Conservation (phyloP, 805 yeast genomes). For the Nakazawaea populi region DNA sequence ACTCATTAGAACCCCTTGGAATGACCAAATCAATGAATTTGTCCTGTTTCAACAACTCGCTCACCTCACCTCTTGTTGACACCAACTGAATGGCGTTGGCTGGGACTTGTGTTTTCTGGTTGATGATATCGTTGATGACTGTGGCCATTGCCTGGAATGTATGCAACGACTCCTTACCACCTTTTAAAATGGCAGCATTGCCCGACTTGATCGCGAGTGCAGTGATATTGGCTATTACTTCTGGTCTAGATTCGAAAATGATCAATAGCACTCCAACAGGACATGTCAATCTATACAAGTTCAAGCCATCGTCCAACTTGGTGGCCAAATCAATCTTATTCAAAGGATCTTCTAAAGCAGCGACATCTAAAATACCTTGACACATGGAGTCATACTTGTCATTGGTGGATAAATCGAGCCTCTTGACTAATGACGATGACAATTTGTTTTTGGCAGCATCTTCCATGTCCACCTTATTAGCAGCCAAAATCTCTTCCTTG, state of each 20-base stretch:
- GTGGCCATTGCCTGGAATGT: slow-evolving; percentile 80
- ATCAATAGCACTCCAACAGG: slow-evolving; percentile 93
- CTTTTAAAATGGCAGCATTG: slow-evolving; percentile 93
- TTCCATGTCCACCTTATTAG: slow-evolving; percentile 71
- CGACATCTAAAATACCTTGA: slow-evolving; percentile 91
- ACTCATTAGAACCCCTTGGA: slow-evolving; percentile 95
- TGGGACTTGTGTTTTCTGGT: slow-evolving; percentile 64
- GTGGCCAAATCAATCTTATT: slow-evolving; percentile 83
- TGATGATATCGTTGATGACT: slow-evolving; percentile 57
- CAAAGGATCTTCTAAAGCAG: slow-evolving; percentile 83
- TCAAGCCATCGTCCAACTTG: slow-evolving; percentile 85
- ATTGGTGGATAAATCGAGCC: slow-evolving; percentile 75
- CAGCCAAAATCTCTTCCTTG: slow-evolving; percentile 59
- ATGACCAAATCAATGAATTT: slow-evolving; percentile 89
- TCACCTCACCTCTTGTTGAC: slow-evolving; percentile 84
- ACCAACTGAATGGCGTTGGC: slow-evolving; percentile 78
- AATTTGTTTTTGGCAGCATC: slow-evolving; percentile 58
- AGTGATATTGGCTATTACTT: slow-evolving; percentile 95
- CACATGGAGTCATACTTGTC: slow-evolving; percentile 93
- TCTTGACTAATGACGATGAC: slow-evolving; percentile 67
- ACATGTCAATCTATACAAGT: slow-evolving; percentile 75
- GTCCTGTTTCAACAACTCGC: slow-evolving; percentile 79
- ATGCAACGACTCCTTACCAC: slow-evolving; percentile 89
- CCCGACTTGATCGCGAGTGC: slow-evolving; percentile 95
- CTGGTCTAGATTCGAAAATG: slow-evolving; percentile 95